phyloP scores from a whole-genome alignment of 2,329 filamentous ascomycete genomes.

The Salinomyces thailandicus region DNA sequence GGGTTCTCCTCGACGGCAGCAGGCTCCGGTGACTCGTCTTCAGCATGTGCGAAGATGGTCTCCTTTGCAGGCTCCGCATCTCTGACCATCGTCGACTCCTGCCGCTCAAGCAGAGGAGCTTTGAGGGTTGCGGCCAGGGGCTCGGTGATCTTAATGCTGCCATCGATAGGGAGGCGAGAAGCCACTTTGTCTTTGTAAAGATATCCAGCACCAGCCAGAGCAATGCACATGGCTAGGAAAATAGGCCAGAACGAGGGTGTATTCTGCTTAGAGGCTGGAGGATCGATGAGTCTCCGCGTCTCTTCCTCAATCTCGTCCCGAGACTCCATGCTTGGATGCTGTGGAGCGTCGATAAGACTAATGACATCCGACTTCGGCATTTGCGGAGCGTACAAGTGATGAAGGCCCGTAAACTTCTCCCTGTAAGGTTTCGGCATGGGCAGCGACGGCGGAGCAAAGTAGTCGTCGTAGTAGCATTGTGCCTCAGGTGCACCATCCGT shows the following conservation, averaged over 20 bases:
- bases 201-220: constrained; percentile 1
- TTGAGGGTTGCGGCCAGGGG: not conserved
- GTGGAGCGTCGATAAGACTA: constrained; percentile 10
- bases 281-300: not conserved
- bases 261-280: not conserved
- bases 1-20: constrained; percentile 2
- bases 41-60: constrained; percentile 23
- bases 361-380: constrained; percentile 1
- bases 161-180: not conserved
- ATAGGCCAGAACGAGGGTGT: not conserved
- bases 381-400: constrained; percentile 13
- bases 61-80: constrained; percentile 27
- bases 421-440: constrained; percentile 18
- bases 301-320: constrained; percentile 2
- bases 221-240: constrained; percentile 1
- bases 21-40: constrained; percentile 4
- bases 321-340: constrained; percentile 13
- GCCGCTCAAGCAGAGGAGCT: not conserved
- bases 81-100: constrained; percentile 14
- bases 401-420: constrained; percentile 21
- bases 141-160: not conserved
- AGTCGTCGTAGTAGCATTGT: constrained; percentile 47
- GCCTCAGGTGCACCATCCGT: constrained; percentile 55
- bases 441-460: constrained; percentile 31
- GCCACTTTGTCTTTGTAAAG: constrained; percentile 3